Conservation (phyloP, 108 stramenopile genomes). For the Mayamaea pseudoterrestris region DNA sequence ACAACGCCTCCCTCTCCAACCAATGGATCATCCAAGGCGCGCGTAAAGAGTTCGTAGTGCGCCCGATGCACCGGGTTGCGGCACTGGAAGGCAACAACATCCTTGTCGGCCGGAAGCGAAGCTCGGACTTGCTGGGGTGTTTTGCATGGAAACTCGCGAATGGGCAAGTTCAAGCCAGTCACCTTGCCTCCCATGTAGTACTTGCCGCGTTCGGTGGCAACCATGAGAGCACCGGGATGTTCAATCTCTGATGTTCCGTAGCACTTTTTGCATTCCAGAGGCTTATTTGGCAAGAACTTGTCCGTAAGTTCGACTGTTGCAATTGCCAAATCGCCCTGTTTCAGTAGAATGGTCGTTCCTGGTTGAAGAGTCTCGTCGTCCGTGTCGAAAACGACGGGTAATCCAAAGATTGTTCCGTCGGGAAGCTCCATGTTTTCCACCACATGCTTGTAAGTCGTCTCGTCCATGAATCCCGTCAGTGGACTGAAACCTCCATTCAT, state of each 20-base stretch:
- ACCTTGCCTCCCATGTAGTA: conserved; percentile 98
- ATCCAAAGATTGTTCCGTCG: conserved; percentile 90
- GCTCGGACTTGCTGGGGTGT: conserved; percentile 92
- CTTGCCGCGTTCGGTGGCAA: conserved; percentile 94
- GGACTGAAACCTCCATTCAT: conserved; percentile 98
- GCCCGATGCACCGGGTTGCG: conserved; percentile 99
- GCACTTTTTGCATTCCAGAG: conserved; percentile 85
- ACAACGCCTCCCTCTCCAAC: conserved; percentile 86
- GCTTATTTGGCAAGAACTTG: conserved; percentile 92
- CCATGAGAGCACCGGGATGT: conserved; percentile 96
- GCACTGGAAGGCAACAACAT: conserved; percentile 99
- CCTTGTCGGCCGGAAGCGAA: conserved; percentile 85
- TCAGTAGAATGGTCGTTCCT: conserved; percentile 88
- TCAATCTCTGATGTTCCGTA: conserved; percentile 95
- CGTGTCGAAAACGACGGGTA: conserved; percentile 97
- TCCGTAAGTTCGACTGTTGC: conserved; percentile 90
- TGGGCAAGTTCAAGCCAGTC: conserved; percentile 90
- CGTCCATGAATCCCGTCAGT: conserved; percentile 96
- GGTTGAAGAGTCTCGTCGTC: conserved; percentile 80
- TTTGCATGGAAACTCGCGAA: conserved; percentile 96
- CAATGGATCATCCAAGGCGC: conserved; percentile 90
- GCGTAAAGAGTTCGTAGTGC: conserved; percentile 99
- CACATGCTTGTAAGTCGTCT: conserved; percentile 80
- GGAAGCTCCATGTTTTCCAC: conserved; percentile 89
- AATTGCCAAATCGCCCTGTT: conserved; percentile 88